phyloP scores from a whole-genome alignment of 2,329 filamentous ascomycete species.

The Shiraia sp. region DNA sequence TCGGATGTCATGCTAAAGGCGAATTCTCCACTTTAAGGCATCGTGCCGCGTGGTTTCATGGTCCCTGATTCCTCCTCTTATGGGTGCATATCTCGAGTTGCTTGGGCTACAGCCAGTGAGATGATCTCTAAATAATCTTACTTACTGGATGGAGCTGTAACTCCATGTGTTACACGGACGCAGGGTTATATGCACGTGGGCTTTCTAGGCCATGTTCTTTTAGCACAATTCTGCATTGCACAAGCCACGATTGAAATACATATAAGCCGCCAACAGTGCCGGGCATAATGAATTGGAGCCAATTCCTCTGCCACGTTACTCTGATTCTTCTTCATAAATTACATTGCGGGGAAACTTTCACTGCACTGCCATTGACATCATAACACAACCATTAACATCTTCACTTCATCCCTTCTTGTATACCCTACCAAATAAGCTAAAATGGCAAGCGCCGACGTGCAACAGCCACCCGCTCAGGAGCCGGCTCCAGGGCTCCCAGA shows the following conservation, averaged over 20 bases:
- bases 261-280: slow-evolving; percentile 8
- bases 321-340: background rate
- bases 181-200: slow-evolving; percentile 9
- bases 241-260: slow-evolving; percentile 2
- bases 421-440: slow-evolving; percentile 1
- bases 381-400: background rate
- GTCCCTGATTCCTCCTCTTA: slow-evolving; percentile 1
- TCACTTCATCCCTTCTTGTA: background rate
- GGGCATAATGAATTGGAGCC: background rate
- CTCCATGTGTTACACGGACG: slow-evolving; percentile 6
- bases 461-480: slow-evolving; percentile 29
- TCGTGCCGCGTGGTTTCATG: slow-evolving; percentile 2
- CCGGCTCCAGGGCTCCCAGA: slow-evolving; percentile 54
- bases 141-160: slow-evolving; percentile 7
- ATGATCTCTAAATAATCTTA: background rate
- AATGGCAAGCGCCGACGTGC: slow-evolving; percentile 36
- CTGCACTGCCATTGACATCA: background rate
- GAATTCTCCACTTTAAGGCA: slow-evolving; percentile 1
- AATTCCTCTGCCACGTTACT: background rate
- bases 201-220: slow-evolving; percentile 3
- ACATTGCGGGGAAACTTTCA: background rate
- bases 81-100: slow-evolving; percentile 1
- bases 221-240: slow-evolving; percentile 1
- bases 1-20: slow-evolving; percentile 2
- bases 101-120: slow-evolving; percentile 1